Conservation (phyloP, 2,329 filamentous ascomycete genomes). For the Myriosclerotinia scirpicola region DNA sequence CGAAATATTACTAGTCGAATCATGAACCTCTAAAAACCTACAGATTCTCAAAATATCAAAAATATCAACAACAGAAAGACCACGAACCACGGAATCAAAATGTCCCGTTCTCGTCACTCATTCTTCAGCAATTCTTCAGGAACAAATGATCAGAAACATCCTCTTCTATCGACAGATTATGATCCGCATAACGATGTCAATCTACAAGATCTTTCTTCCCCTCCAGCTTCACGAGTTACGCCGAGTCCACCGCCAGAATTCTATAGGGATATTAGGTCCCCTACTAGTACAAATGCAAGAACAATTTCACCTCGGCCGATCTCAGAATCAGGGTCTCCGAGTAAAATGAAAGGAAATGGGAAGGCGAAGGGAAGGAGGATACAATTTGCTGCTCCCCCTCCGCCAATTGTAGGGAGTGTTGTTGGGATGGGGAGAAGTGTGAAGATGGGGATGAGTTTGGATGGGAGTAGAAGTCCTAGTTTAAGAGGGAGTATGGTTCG, state of each 20-base stretch:
- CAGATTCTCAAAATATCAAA: not conserved
- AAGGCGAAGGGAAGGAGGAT: conserved; percentile 28
- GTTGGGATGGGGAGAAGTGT: conserved; percentile 9
- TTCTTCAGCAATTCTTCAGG: conserved; percentile 15
- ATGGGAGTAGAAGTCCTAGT: conserved; percentile 9
- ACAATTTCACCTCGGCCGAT: not conserved
- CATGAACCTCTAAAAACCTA: not conserved
- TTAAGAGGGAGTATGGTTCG: not conserved
- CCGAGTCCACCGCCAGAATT: conserved; percentile 17
- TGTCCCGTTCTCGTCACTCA: conserved; percentile 17
- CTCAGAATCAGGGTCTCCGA: conserved; percentile 4
- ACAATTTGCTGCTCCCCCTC: conserved; percentile 38
- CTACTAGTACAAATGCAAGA: conserved; percentile 11
- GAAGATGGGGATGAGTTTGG: not conserved
- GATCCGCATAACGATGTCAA: conserved; percentile 2
- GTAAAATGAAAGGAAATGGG: conserved; percentile 6
- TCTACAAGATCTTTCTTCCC: conserved; percentile 18
- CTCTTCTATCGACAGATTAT: conserved; percentile 8
- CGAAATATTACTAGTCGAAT: not conserved
- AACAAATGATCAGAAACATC: conserved; percentile 13
- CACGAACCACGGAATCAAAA: not conserved
- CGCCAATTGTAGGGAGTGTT: conserved; percentile 35
- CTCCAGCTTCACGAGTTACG: conserved; percentile 12
- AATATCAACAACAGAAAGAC: not conserved
- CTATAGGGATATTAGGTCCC: conserved; percentile 16